These are phyloP conservation scores for Epichloe sp. DNA, from an alignment of 2,329 filamentous ascomycete genomes.

Conservation along the genomic window DNA sequence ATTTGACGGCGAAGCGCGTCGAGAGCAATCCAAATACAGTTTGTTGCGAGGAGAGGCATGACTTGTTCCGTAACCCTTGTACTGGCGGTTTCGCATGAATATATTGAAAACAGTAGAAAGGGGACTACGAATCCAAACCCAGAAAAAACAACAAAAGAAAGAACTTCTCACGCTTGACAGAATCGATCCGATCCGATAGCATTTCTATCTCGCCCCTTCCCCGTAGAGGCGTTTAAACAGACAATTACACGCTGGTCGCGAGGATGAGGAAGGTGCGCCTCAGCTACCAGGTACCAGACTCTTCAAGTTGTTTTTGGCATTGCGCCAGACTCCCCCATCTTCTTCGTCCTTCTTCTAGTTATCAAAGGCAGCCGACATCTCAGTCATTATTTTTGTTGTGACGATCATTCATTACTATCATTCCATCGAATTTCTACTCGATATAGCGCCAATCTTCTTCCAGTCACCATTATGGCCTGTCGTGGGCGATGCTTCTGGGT, in stretches of 20 bases:
- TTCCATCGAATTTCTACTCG: neutral
- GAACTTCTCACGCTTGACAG: no score
- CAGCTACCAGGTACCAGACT: neutral
- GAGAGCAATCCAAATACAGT: no score
- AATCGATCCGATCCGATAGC: no score
- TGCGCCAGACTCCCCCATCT: neutral
- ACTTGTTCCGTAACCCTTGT: no score
- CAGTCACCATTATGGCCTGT: slow-evolving; percentile 11
- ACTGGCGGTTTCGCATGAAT: no score
- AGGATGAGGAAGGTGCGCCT: neutral
- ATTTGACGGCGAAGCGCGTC: no score
- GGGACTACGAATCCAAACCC: no score
- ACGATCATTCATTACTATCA: neutral
- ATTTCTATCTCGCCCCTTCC: neutral
- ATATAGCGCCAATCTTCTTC: neutral
- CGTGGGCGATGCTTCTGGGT: slow-evolving; percentile 13
- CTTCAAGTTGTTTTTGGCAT: neutral
- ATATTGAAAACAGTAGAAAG: no score
- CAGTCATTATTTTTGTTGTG: neutral
- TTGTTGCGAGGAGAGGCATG: no score
- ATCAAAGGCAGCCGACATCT: neutral
- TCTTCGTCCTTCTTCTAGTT: neutral
- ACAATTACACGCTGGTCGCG: neutral
- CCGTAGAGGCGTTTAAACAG: neutral
- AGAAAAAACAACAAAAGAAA: no score